A percentile compares a stretch with the other conserved stretches of the same genome.
These are phyloP conservation scores for Lactifluus piperatus DNA, from an alignment of 768 basidiomycete genomes.

Conservation along the genomic window DNA sequence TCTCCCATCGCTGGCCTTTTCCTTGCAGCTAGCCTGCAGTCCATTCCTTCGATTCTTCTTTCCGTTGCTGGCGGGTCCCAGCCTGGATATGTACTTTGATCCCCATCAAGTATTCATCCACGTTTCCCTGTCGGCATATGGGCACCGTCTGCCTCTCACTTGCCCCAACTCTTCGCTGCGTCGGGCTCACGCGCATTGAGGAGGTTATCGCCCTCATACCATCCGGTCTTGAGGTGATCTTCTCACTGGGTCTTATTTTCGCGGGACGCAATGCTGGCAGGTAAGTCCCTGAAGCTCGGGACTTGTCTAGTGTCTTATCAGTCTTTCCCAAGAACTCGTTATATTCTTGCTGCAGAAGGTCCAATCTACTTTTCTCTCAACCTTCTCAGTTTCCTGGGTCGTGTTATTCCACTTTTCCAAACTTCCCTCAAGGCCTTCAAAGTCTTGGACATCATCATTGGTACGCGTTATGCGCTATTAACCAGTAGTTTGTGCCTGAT, in stretches of 20 bases:
- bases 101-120: slow-evolving; percentile 15
- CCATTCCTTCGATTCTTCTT: slow-evolving; percentile 27
- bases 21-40: slow-evolving; percentile 42
- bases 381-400: slow-evolving; percentile 52
- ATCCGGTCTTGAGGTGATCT: slow-evolving; percentile 51
- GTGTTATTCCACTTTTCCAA: slow-evolving; percentile 44
- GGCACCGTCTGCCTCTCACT: slow-evolving; percentile 51
- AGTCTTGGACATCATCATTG: slow-evolving; percentile 49
- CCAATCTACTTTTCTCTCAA: slow-evolving; percentile 51
- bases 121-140: slow-evolving; percentile 18
- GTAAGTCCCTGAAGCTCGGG: slow-evolving; percentile 29
- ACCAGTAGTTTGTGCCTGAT: background rate
- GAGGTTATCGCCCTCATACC: slow-evolving; percentile 50
- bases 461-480: slow-evolving; percentile 31
- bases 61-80: slow-evolving; percentile 25
- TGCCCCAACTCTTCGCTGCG: slow-evolving; percentile 63
- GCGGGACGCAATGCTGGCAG: slow-evolving; percentile 39
- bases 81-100: slow-evolving; percentile 31
- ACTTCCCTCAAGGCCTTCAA: slow-evolving; percentile 39
- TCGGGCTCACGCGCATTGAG: slow-evolving; percentile 40
- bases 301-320: background rate
- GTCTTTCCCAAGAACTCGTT: slow-evolving; percentile 36
- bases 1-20: background rate
- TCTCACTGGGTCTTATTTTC: slow-evolving; percentile 44
- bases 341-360: slow-evolving; percentile 54